Percentiles rank a stretch among this genome's conserved stretches.
Evolutionary conservation across 768 basidiomycete species (phyloP).

Genomic region (Kwoniella sp.): DNA sequence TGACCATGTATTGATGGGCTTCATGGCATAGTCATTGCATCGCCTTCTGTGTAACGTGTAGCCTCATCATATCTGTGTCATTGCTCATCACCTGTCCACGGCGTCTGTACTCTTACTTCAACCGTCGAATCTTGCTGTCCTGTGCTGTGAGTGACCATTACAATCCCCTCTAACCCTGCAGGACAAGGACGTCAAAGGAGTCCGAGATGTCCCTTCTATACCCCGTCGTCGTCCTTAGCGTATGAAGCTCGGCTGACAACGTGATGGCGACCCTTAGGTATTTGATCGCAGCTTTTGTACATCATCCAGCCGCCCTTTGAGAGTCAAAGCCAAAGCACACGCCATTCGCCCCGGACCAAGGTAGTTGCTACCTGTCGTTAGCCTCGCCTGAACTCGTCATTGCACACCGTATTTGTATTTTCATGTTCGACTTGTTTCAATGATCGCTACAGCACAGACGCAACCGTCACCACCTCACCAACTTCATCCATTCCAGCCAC

Average conservation of each 20-base stretch:
- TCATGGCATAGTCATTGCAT: not conserved
- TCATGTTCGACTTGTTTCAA: constrained; percentile 10
- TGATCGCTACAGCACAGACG: constrained; percentile 19
- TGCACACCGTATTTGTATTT: not conserved
- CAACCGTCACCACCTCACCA: constrained; percentile 25
- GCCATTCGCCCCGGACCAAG: not conserved
- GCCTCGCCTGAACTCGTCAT: not conserved
- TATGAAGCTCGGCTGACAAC: not conserved
- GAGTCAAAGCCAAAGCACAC: not conserved
- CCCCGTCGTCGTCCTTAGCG: no score
- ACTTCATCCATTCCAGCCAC: constrained; percentile 8
- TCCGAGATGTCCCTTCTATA: not conserved
- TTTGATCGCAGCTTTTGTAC: not conserved
- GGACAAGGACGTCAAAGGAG: not conserved
- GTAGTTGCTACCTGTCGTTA: not conserved
- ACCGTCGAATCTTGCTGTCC: not conserved
- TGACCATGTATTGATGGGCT: not conserved
- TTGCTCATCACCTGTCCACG: not conserved
- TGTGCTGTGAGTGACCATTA: not conserved
- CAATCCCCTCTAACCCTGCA: not conserved
- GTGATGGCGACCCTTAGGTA: not conserved
- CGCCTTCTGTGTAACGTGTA: not conserved
- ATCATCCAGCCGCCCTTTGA: not conserved
- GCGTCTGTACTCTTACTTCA: no score
- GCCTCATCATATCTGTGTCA: not conserved